Base-by-base conservation (phyloP, 2,329 filamentous ascomycete genomes). In the Metarhizium rileyi region DNA sequence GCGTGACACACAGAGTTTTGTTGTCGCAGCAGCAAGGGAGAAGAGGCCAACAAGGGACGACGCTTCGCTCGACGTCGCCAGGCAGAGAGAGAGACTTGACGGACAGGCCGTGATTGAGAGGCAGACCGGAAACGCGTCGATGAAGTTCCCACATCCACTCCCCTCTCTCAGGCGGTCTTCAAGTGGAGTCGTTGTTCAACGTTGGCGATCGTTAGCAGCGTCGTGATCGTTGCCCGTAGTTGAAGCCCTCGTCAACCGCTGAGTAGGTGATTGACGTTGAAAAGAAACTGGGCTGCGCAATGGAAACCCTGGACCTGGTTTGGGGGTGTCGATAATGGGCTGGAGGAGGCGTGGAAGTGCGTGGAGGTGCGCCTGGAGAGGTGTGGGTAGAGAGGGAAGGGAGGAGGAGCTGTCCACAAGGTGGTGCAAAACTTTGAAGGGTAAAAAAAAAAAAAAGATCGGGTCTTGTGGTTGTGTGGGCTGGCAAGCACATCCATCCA, bases 321-420 rank as follows among this genome's bases (percentile, higher is more conserved):
- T 51, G 66, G 66, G 66, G 63, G 66, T 68, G 66, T 68, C 66
- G 66, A 67, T 68, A 68, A 68, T 67, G 63, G 61, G 62, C 59
- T 64, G 61, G 57, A 60, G 59, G 66, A 67, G 66, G 66, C 62
- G 66, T 68, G 65, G 63, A 66, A 61, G 59, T 57, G 61, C 56
- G 58, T 68, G 65, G 63, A 66, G 62, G 59, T 57, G 61, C 56
- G 58, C 50, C 57, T 58, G 51, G 53, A 58, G 55, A 62, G 64
- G 63, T 62, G 64, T 62, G 64, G 66, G 63, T 57, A 57, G 56
- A 60, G 63, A 64, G 55, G 52, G 54, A 58, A 56, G 56, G 58
- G 54, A 50, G 51, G 49, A 56, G 47, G 42, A 51, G 28, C 43
- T 40, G 48, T 27, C 42, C 43, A 46, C 44, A 46, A n/a, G 50